Conservation (phyloP, 2,329 filamentous ascomycete species). For the Pseudonectria buxi region DNA sequence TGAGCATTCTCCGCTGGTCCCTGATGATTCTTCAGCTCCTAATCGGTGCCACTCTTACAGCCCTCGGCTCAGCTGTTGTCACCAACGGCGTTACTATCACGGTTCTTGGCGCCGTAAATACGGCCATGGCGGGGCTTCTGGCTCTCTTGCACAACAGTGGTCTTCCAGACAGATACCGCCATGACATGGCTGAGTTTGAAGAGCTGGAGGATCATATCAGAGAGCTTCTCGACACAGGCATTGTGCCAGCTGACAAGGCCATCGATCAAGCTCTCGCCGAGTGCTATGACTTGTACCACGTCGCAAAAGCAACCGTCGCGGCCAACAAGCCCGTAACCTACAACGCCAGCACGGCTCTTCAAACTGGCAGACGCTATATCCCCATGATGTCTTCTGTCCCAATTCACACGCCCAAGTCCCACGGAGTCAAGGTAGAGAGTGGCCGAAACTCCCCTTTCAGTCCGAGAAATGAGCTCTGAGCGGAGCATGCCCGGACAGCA, state of each 20-base stretch:
- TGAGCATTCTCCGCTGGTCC: conserved; percentile 37
- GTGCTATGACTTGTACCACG: conserved; percentile 40
- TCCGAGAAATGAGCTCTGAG: conserved; percentile 1
- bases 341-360: conserved; percentile 18
- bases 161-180: conserved; percentile 44
- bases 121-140: conserved; percentile 42
- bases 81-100: conserved; percentile 37
- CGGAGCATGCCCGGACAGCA: background rate
- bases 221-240: conserved; percentile 40
- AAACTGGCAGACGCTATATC: conserved; percentile 5
- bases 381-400: conserved; percentile 1
- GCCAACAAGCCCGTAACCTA: conserved; percentile 41
- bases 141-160: conserved; percentile 49
- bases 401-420: conserved; percentile 5
- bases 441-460: conserved; percentile 7
- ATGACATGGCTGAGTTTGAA: conserved; percentile 42
- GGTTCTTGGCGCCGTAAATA: conserved; percentile 43
- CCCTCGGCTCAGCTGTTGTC: conserved; percentile 38
- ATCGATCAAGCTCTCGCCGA: conserved; percentile 41
- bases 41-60: conserved; percentile 42
- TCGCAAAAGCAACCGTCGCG: conserved; percentile 40
- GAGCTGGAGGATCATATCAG: conserved; percentile 45
- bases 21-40: conserved; percentile 44
- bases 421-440: conserved; percentile 3
- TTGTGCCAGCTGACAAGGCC: conserved; percentile 35